Evolutionary conservation across 2,329 filamentous ascomycete genomes (phyloP), one percentile per base, ranked within the genome.

Genomic region (Orbilia brochopaga): DNA sequence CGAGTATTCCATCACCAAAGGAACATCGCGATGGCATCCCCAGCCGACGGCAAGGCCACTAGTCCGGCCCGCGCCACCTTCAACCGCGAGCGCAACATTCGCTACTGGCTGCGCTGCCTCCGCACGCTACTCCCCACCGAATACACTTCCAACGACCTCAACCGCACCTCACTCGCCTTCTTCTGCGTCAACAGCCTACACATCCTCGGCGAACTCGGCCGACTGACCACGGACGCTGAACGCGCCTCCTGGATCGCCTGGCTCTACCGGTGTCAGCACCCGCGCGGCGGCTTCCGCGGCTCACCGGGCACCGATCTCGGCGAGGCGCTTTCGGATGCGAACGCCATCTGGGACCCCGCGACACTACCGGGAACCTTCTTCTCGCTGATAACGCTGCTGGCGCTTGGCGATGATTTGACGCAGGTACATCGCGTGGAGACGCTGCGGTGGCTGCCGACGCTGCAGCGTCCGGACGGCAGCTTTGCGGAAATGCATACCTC

Each of bases 71-170:
- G 58, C 32, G 52, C 67, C 50, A 67, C 64, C 2, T 80, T 90
- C 73, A 82, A 89, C 78, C 86, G 83, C 66, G 82, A 85, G 53
- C 85, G 84, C 65, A 94, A 99, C 79, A 83, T 94, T 78, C 91
- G 89, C 78, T 99, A 97, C 84, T 99, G 92, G 88, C 86, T 92
- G 75, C 88, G 92, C 78, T 97, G 93, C 79, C 85, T 94, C 74
- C 89, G 89, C 78, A 89, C 88, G 23, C 85, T 89, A 73, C 87
- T 99, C 5, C 94, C 94, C 0, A 85, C 87, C 51, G 84, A 86
- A 74, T 99, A 97, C 82, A 95, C 90, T 15, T 84, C 87, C 78
- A 94, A 90, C 79, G 94, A 99, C 81, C 91, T 91, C 75, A 93
- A 89, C 77, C 92, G 94, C 77, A 89, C 97, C 82, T 90, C 89